phyloP scores from a whole-genome alignment of 257 asterid genomes.

The Schizonepeta tenuifolia region DNA sequence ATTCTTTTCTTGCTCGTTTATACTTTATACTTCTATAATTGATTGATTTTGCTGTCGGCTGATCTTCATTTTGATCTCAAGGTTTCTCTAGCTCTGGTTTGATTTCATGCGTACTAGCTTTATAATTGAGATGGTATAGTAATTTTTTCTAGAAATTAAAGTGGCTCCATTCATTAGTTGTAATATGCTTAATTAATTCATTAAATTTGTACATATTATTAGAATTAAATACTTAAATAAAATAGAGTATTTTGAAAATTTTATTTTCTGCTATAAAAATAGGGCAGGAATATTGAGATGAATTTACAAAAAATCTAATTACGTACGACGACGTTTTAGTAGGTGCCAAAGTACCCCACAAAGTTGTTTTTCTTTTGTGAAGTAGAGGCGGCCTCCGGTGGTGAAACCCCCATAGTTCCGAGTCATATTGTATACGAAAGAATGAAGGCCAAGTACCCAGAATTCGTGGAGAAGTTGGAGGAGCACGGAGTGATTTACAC shows the following conservation, averaged over 20 bases:
- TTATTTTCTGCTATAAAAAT: too few species aligned
- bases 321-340: neutral
- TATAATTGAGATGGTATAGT: neutral
- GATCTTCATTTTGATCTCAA: neutral
- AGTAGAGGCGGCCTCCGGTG: conserved; percentile 72
- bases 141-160: too few species aligned
- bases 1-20: too few species aligned
- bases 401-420: conserved; percentile 87
- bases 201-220: too few species aligned
- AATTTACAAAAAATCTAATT: neutral
- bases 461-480: conserved; percentile 74
- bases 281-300: too few species aligned
- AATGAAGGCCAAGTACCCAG: conserved; percentile 75
- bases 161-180: too few species aligned
- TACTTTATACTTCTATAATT: too few species aligned
- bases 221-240: too few species aligned
- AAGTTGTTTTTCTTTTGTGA: conserved; percentile 92
- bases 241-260: too few species aligned
- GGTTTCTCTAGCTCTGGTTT: too few species aligned
- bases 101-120: neutral
- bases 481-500: conserved; percentile 65
- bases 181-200: too few species aligned
- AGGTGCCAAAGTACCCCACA: conserved; percentile 87
- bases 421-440: conserved; percentile 74
- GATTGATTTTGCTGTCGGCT: too few species aligned